phyloP scores from a whole-genome alignment of 306 rosid species.

The Comarum palustre region DNA sequence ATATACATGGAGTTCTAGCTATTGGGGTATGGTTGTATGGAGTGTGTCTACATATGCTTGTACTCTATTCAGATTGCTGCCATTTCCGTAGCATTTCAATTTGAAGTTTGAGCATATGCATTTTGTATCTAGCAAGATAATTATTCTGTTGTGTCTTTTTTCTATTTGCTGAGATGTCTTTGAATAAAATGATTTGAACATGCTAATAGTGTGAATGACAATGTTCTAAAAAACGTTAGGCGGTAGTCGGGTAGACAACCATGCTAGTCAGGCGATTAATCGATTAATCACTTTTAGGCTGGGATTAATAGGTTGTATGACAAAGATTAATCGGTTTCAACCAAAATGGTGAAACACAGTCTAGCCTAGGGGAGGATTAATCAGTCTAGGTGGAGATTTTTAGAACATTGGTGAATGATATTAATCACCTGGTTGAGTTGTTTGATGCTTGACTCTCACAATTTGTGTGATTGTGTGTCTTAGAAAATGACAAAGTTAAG shows the following conservation, averaged over 20 bases:
- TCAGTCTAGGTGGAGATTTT: too few relatives aligned
- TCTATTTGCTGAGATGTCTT: background rate
- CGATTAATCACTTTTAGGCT: too few relatives aligned
- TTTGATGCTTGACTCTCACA: background rate
- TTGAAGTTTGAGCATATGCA: background rate
- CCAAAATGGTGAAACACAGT: too few relatives aligned
- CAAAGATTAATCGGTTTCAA: too few relatives aligned
- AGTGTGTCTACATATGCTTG: background rate
- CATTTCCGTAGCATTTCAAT: background rate
- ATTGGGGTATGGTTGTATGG: background rate
- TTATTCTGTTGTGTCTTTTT: background rate
- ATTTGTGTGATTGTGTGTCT: background rate
- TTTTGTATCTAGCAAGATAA: background rate
- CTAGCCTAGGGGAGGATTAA: too few relatives aligned
- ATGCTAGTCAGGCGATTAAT: too few relatives aligned
- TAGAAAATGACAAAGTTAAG: constrained; percentile 74
- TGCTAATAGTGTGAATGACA: background rate
- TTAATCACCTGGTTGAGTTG: background rate
- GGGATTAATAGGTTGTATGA: too few relatives aligned
- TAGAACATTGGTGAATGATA: background rate
- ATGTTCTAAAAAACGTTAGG: too few relatives aligned
- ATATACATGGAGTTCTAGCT: background rate
- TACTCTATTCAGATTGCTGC: background rate
- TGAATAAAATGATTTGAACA: background rate
- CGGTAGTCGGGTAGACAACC: too few relatives aligned